Evolutionary conservation across 1,139 yeast species (phyloP).

Genomic region (Magnusiomyces fungicola): DNA sequence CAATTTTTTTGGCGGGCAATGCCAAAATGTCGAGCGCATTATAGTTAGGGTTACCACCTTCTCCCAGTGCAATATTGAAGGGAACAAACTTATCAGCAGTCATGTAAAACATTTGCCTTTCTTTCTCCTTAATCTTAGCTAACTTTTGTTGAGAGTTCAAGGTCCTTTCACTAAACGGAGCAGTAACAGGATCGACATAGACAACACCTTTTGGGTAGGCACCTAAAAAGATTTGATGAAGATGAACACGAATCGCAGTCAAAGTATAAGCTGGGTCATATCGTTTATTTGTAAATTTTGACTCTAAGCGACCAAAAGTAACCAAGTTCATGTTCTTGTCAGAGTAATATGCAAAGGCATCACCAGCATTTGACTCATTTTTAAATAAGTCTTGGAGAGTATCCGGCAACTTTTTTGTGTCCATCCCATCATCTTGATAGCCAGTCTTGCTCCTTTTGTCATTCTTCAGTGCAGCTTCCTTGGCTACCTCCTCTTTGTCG

Average conservation of each 20-base stretch:
- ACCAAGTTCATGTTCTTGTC: slow-evolving; percentile 2
- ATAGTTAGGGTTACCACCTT: slow-evolving; percentile 14
- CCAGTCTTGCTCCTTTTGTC: no score
- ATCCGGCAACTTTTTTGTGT: background rate
- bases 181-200: background rate
- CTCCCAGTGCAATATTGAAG: slow-evolving; percentile 19
- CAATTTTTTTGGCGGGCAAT: slow-evolving; percentile 22
- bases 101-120: background rate
- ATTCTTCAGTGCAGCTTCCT: no score
- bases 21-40: slow-evolving; percentile 12
- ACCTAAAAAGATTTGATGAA: slow-evolving; percentile 9
- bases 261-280: slow-evolving; percentile 6
- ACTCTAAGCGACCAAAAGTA: background rate
- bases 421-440: no score
- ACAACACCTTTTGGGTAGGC: slow-evolving; percentile 11
- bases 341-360: slow-evolving; percentile 1
- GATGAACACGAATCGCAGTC: slow-evolving; percentile 8
- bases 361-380: slow-evolving; percentile 21
- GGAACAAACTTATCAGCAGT: background rate
- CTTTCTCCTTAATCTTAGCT: background rate
- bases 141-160: background rate
- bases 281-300: slow-evolving; percentile 3
- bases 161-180: background rate
- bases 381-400: background rate
- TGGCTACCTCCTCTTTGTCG: no score